A percentile compares a stretch with the other conserved stretches of the same genome.
phyloP scores from a whole-genome alignment of 1,139 yeast species.

The Pichia sp. region DNA sequence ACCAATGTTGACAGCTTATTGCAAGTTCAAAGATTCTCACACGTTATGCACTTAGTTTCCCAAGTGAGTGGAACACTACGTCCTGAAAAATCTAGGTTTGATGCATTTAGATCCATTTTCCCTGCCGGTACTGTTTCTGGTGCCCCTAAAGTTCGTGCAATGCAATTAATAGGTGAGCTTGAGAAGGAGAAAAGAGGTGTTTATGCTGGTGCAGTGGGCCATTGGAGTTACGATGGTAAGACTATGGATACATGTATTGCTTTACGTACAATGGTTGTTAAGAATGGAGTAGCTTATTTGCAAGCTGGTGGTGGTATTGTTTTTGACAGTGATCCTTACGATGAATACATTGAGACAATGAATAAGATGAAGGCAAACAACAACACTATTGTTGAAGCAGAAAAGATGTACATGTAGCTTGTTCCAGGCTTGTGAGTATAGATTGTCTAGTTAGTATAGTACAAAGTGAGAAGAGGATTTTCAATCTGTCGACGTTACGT shows the following conservation, averaged over 20 bases:
- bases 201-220: constrained; percentile 99
- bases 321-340: constrained; percentile 88
- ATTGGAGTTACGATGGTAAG: constrained; percentile 91
- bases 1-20: constrained; percentile 83
- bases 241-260: constrained; percentile 98
- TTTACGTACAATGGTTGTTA: constrained; percentile 90
- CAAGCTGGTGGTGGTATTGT: constrained; percentile 99
- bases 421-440: background rate
- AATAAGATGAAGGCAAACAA: constrained; percentile 95
- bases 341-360: constrained; percentile 93
- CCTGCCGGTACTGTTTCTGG: constrained; percentile 99
- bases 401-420: constrained; percentile 36
- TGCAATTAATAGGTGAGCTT: constrained; percentile 87
- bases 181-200: constrained; percentile 93
- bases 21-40: constrained; percentile 92
- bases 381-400: constrained; percentile 86
- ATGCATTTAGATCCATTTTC: constrained; percentile 94
- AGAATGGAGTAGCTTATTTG: constrained; percentile 82
- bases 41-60: constrained; percentile 93
- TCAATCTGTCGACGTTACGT: background rate
- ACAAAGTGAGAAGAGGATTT: background rate
- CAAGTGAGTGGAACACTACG: constrained; percentile 91
- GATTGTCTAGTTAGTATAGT: too few species aligned
- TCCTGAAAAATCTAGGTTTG: constrained; percentile 80
- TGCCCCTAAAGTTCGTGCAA: constrained; percentile 94